These are phyloP conservation scores for Linnemannia exigua DNA, from an alignment of 192 early-diverging fungal genomes.

Conservation along the genomic window DNA sequence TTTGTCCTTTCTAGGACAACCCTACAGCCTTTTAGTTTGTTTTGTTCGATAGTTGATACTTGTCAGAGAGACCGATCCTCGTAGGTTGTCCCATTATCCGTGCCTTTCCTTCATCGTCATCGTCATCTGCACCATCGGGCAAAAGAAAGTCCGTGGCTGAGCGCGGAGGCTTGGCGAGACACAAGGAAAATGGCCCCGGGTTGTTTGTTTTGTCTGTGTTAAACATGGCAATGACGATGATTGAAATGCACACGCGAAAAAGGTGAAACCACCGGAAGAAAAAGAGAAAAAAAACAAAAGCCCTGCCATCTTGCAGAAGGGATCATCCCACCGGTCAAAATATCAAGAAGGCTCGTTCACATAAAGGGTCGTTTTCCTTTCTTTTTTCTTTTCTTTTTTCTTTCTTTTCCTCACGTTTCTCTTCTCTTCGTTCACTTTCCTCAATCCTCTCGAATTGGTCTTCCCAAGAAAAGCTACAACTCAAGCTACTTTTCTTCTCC, in stretches of 20 bases:
- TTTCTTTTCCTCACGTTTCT: background rate
- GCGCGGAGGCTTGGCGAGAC: background rate
- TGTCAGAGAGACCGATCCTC: too few relatives aligned
- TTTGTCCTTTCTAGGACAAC: background rate
- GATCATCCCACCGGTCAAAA: slow-evolving; percentile 6
- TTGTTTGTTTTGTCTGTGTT: too few relatives aligned
- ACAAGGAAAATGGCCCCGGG: background rate
- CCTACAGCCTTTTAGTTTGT: too few relatives aligned
- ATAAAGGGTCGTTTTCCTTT: background rate
- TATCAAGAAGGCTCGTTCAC: background rate
- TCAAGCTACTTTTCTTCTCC: background rate
- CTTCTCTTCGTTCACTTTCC: slow-evolving; percentile 12
- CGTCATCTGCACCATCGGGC: background rate
- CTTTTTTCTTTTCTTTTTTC: background rate
- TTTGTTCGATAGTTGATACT: too few relatives aligned
- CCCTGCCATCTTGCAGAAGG: background rate
- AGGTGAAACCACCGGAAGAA: background rate
- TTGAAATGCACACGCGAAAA: background rate
- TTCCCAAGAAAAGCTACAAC: background rate
- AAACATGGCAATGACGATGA: background rate
- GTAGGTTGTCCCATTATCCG: too few relatives aligned
- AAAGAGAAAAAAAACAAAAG: background rate
- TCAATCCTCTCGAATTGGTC: background rate
- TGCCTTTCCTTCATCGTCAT: background rate
- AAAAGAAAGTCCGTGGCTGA: slow-evolving; percentile 1